These are phyloP conservation scores for Phytophthora vignae DNA, from an alignment of 352 stramenopile genomes.

Conservation along the genomic window DNA sequence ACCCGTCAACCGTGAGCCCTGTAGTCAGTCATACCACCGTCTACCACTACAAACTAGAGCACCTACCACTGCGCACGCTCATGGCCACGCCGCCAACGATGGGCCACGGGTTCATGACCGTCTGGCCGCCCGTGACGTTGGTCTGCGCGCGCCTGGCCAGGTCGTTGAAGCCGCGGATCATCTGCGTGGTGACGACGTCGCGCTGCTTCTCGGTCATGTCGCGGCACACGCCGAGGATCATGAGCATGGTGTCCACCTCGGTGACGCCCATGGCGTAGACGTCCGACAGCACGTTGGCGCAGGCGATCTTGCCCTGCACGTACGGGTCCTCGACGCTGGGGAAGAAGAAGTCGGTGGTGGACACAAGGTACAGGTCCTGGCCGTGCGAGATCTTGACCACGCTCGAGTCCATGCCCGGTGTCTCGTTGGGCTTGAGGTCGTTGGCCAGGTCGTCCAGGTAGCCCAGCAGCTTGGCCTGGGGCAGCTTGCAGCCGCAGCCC, in stretches of 20 bases:
- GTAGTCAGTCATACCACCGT: background rate
- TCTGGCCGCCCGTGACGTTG: slow-evolving; percentile 95
- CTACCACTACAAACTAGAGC: background rate
- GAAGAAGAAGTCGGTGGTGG: slow-evolving; percentile 97
- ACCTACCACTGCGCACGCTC: slow-evolving; percentile 81
- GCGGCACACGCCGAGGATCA: slow-evolving; percentile 93
- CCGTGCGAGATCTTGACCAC: slow-evolving; percentile 91
- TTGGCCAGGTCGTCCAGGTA: slow-evolving; percentile 92
- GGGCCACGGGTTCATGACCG: slow-evolving; percentile 96
- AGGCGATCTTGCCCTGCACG: slow-evolving; percentile 93
- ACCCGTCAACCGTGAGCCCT: slow-evolving; percentile 1
- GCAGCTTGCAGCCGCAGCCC: slow-evolving; percentile 97
- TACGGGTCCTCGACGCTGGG: slow-evolving; percentile 95
- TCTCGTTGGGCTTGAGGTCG: slow-evolving; percentile 93
- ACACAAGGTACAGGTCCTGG: slow-evolving; percentile 90
- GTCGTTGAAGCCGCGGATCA: slow-evolving; percentile 96
- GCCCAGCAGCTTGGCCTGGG: slow-evolving; percentile 93
- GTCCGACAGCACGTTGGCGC: slow-evolving; percentile 95
- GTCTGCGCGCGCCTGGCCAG: slow-evolving; percentile 86
- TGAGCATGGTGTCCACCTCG: slow-evolving; percentile 95
- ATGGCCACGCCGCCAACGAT: slow-evolving; percentile 95
- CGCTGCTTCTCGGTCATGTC: slow-evolving; percentile 94
- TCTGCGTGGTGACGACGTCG: slow-evolving; percentile 93
- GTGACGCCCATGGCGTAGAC: slow-evolving; percentile 95
- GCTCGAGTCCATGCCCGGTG: slow-evolving; percentile 90